Conservation (phyloP, 2,329 filamentous ascomycete genomes). For the Thelonectria discophora region DNA sequence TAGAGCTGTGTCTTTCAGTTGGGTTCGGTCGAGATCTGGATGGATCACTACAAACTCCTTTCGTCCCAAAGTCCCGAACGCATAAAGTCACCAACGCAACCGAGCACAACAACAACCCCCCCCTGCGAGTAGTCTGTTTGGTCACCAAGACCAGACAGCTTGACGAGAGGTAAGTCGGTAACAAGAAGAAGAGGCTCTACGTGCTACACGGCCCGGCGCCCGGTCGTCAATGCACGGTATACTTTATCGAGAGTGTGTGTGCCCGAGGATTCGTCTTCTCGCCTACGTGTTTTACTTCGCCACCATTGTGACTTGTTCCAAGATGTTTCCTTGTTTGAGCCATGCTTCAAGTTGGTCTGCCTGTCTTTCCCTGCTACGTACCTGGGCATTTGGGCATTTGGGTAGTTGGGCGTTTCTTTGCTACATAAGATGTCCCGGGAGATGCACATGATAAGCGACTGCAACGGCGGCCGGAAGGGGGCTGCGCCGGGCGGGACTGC, state of each 20-base stretch:
- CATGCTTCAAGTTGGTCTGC: not conserved
- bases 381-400: too few relatives aligned
- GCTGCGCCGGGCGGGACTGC: slow-evolving; percentile 29
- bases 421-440: slow-evolving; percentile 15
- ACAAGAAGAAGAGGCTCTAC: not conserved
- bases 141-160: too few relatives aligned
- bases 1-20: not conserved
- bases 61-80: too few relatives aligned
- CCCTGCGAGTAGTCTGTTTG: too few relatives aligned
- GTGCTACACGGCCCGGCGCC: not conserved
- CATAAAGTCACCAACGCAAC: too few relatives aligned
- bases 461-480: not conserved
- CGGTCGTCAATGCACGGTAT: slow-evolving; percentile 25
- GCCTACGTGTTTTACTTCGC: slow-evolving; percentile 2
- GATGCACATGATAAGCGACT: not conserved
- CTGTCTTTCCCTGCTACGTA: too few relatives aligned
- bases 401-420: slow-evolving; percentile 16
- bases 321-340: slow-evolving; percentile 8
- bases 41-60: too few relatives aligned
- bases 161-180: too few relatives aligned
- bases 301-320: slow-evolving; percentile 6
- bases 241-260: not conserved
- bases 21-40: too few relatives aligned
- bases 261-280: slow-evolving; percentile 2
- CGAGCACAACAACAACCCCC: too few relatives aligned